Base-by-base conservation (phyloP, 176 grass and related monocot genomes). In the Oropetium thomaeum region DNA sequence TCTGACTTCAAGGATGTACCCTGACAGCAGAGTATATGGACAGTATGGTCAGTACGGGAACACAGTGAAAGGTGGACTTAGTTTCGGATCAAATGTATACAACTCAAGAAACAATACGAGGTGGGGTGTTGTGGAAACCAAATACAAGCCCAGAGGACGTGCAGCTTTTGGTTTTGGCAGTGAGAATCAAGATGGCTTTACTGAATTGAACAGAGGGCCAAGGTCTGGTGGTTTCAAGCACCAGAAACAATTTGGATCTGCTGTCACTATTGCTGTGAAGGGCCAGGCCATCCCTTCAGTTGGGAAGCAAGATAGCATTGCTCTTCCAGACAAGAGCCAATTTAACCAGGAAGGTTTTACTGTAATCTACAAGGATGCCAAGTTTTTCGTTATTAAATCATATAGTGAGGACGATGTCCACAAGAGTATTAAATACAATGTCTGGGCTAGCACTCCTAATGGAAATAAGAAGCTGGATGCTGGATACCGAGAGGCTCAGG, bases 391-490 rank as follows among this genome's bases (percentile, higher is more conserved):
- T 57, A 97, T 97, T 44, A 93, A 97, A 84, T 93, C 90, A 26
- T 97, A 97, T 63, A 93, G 90, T 3, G 90, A 97, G 91, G 94
- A 93, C 87, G 94, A 97, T 87, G 86, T 97, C 58, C 94, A 97
- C 77, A 97, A 93, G 78, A 97, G 94, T 76, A 90, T 97, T 59
- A 93, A 97, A 82, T 93, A 97, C 53, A 87, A 91, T 74, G 90
- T 91, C 6, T 93, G 94, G 94, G 83, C 94, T 47, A 97, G 94
- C 79, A 97, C 94, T 37, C 94, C 90, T 61, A 97, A 97, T 75
- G 94, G 94, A 71, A 97, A 93, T 84, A 97, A 93, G 94, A 97
- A 97, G 67, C 67, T 97, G 58, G 90, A 97, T 93, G 84, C 83
- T 80, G 94, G 83, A 54, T 93, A 87, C 54, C 84, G 43, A 55